A percentile compares a stretch with the other conserved stretches of the same genome.
These are phyloP conservation scores for Strobilomyces echinocephalus DNA, from an alignment of 768 basidiomycete genomes.

Conservation along the genomic window DNA sequence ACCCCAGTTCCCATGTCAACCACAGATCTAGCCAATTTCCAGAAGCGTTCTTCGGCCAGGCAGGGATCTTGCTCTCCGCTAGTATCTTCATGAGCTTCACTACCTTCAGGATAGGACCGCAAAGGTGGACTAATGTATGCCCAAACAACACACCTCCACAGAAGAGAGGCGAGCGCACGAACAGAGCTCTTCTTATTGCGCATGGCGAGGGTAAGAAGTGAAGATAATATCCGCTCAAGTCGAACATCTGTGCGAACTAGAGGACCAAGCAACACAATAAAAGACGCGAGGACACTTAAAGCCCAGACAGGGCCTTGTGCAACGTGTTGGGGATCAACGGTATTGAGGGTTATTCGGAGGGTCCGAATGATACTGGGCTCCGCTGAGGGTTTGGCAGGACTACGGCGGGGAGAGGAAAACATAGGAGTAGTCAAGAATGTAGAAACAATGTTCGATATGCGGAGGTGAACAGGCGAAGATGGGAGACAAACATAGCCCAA, in stretches of 20 bases:
- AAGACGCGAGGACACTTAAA: constrained; percentile 57
- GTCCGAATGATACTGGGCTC: constrained; percentile 61
- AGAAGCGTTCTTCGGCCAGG: constrained; percentile 35
- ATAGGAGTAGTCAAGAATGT: constrained; percentile 42
- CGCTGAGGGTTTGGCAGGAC: constrained; percentile 30
- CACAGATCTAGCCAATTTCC: constrained; percentile 48
- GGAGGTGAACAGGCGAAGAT: constrained; percentile 43
- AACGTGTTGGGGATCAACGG: constrained; percentile 51
- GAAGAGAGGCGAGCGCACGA: constrained; percentile 53
- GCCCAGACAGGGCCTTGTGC: constrained; percentile 81
- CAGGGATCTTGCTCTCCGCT: constrained; percentile 24
- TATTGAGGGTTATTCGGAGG: constrained; percentile 56
- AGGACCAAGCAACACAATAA: constrained; percentile 64
- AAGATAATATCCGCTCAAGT: constrained; percentile 43
- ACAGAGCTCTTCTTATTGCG: constrained; percentile 61
- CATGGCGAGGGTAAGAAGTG: constrained; percentile 51
- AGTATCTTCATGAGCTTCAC: constrained; percentile 16
- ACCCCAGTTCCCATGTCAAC: constrained; percentile 59
- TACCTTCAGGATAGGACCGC: constrained; percentile 18
- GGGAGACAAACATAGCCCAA: constrained; percentile 49
- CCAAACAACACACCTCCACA: constrained; percentile 68
- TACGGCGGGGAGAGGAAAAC: constrained; percentile 35
- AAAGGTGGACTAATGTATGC: constrained; percentile 55
- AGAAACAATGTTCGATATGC: constrained; percentile 47
- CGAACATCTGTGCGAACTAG: constrained; percentile 42